Evolutionary conservation across 352 stramenopile species (phyloP), one percentile per base, ranked within the genome.

Genomic region (Globisporangium acanthophoron): DNA sequence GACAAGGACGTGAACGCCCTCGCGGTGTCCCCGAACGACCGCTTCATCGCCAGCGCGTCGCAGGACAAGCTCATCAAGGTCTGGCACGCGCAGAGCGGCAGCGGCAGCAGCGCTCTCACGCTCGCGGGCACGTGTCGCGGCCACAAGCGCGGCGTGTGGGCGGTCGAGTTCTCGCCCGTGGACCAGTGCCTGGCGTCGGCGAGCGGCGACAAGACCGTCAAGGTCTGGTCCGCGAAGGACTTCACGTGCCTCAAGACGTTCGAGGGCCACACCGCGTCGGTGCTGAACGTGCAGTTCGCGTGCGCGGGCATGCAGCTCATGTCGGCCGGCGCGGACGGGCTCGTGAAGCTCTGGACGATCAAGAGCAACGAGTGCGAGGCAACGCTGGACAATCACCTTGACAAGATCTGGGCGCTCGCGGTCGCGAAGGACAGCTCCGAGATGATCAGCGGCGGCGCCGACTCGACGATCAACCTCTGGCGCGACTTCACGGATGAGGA

Each of bases 41-140:
- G 91, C 3, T 80, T 99, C 15, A 88, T 99, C 54, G 97, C 97
- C 8, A 98, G 92, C 67, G 96, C 93, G 13, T 98, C 90, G 50
- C 95, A 99, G 75, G 97, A 99, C 76, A 99, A 99, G 67, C 94
- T 96, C 33, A 96, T 99, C 46, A 98, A 99, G 69, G 73, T 99
- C 37, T 99, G 97, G 97, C 80, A 88, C 61, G 75, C 88, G 18
- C 79, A 85, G 61, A 65, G 73, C 9, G 73, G 54, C 27, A 80
- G 74, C 49, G 74, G 71, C 33, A 68, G 49, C 37, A 76, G 81
- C 9, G 78, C 97, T 47, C 76, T 99, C 52, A 77, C 78, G 40
- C 67, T 97, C 11, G 78, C 94, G 24, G 96, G 89, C 39, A 97
- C 94, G 40, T 89, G 98, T 33, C 97, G 88, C 27, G 97, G 97